phyloP scores from a whole-genome alignment of 139 green algal species.

The Desmodesmus armatus region DNA sequence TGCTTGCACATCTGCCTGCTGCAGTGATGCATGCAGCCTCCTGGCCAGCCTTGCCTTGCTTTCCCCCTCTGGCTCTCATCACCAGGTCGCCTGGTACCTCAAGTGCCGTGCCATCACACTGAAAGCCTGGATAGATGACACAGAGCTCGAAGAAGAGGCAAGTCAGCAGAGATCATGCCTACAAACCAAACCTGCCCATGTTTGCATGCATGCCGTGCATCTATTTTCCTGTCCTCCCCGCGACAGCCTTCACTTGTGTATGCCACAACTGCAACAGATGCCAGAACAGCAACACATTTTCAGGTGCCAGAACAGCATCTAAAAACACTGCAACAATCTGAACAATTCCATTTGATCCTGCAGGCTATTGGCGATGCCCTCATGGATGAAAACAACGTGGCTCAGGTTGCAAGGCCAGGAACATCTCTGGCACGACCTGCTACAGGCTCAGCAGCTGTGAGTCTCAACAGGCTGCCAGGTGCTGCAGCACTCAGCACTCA shows the following conservation, averaged over 20 bases:
- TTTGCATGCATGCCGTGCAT: too few species aligned
- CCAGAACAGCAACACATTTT: too few species aligned
- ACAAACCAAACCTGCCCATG: too few species aligned
- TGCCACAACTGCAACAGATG: too few species aligned
- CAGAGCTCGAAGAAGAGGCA: conserved; percentile 85
- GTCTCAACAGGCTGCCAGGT: too few species aligned
- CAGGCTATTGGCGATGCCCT: conserved; percentile 78
- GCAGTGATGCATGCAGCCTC: not conserved
- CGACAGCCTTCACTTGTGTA: too few species aligned
- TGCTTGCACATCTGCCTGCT: not conserved
- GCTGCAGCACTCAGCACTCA: too few species aligned
- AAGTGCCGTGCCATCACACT: conserved; percentile 81
- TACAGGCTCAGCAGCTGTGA: conserved; percentile 49
- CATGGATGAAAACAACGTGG: conserved; percentile 78
- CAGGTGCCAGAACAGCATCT: too few species aligned
- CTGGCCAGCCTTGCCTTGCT: not conserved
- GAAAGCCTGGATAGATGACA: conserved; percentile 88
- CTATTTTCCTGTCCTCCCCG: too few species aligned
- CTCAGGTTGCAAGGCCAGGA: conserved; percentile 69
- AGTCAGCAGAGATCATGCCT: too few species aligned
- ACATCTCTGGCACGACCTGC: conserved; percentile 72
- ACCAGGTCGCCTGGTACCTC: conserved; percentile 81
- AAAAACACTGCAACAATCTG: too few species aligned
- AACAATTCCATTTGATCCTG: too few species aligned
- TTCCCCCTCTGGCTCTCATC: not conserved